Conservation (phyloP, 495 filamentous ascomycete species). For the Hypoxylon intermedium region DNA sequence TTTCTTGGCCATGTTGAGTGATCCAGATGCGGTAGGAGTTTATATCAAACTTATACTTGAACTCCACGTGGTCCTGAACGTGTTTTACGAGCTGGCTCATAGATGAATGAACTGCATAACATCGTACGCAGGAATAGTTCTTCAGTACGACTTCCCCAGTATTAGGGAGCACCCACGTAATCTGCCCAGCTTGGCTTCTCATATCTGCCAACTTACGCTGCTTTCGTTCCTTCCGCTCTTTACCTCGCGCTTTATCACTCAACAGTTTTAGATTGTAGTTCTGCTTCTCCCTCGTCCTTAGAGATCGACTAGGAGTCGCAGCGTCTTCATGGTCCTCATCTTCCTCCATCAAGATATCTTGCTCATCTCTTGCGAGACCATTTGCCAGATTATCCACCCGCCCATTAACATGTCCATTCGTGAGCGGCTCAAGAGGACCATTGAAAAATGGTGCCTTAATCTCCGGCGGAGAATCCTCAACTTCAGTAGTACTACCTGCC, state of each 20-base stretch:
- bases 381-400: constrained; percentile 28
- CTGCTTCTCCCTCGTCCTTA: constrained; percentile 50
- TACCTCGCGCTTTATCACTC: constrained; percentile 56
- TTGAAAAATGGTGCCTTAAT: constrained; percentile 41
- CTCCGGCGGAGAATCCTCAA: constrained; percentile 31
- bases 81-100: constrained; percentile 55
- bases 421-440: constrained; percentile 39
- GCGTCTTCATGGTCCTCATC: constrained; percentile 44
- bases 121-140: constrained; percentile 55
- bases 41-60: constrained; percentile 53
- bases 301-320: constrained; percentile 49
- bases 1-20: constrained; percentile 36
- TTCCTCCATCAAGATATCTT: constrained; percentile 39
- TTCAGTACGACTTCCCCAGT: constrained; percentile 52
- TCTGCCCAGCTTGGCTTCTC: constrained; percentile 40
- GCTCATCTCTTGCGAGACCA: constrained; percentile 32
- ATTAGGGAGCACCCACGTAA: constrained; percentile 54
- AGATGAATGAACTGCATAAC: constrained; percentile 49
- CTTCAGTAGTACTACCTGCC: constrained; percentile 32
- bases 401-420: constrained; percentile 42
- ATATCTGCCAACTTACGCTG: constrained; percentile 42
- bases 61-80: constrained; percentile 51
- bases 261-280: constrained; percentile 62
- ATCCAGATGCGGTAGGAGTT: constrained; percentile 36
- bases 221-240: constrained; percentile 51